Conservation (phyloP, 768 basidiomycete genomes). For the Phylloporus sp. region DNA sequence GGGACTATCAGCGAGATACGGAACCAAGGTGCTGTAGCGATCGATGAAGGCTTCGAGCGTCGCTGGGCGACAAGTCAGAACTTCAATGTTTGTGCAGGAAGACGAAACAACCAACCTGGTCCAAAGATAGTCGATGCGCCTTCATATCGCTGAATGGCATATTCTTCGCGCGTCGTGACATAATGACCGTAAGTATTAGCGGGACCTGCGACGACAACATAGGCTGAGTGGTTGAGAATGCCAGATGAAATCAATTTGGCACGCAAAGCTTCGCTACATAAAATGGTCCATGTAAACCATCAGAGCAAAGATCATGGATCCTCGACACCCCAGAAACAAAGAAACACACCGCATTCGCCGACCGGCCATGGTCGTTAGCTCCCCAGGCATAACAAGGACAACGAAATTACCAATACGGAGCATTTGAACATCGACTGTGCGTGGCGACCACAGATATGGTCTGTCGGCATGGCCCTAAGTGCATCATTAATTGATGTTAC, state of each 20-base stretch:
- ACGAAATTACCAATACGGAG: conserved; percentile 73
- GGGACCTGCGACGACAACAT: conserved; percentile 78
- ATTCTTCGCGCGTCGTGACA: conserved; percentile 70
- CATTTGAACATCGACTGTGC: conserved; percentile 73
- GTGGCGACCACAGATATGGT: conserved; percentile 75
- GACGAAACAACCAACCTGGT: conserved; percentile 46
- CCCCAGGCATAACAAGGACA: conserved; percentile 72
- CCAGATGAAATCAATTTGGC: conserved; percentile 58
- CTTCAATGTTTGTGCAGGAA: neutral
- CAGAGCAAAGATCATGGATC: conserved; percentile 5
- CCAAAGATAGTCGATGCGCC: conserved; percentile 80
- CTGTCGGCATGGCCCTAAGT: conserved; percentile 55
- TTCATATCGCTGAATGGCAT: conserved; percentile 72
- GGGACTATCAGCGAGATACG: conserved; percentile 51
- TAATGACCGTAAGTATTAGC: conserved; percentile 80
- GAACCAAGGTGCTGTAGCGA: conserved; percentile 64
- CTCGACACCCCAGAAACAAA: neutral
- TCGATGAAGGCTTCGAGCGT: conserved; percentile 81
- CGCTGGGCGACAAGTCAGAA: conserved; percentile 33
- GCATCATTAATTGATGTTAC: conserved; percentile 15
- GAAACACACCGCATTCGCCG: conserved; percentile 60
- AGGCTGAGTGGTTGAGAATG: conserved; percentile 61
- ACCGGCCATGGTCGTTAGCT: conserved; percentile 81
- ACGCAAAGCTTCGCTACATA: conserved; percentile 59
- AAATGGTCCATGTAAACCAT: neutral